Evolutionary conservation across 495 filamentous ascomycete genomes (phyloP), one percentile per base, ranked within the genome.

Genomic region (Talaromyces adpressus): DNA sequence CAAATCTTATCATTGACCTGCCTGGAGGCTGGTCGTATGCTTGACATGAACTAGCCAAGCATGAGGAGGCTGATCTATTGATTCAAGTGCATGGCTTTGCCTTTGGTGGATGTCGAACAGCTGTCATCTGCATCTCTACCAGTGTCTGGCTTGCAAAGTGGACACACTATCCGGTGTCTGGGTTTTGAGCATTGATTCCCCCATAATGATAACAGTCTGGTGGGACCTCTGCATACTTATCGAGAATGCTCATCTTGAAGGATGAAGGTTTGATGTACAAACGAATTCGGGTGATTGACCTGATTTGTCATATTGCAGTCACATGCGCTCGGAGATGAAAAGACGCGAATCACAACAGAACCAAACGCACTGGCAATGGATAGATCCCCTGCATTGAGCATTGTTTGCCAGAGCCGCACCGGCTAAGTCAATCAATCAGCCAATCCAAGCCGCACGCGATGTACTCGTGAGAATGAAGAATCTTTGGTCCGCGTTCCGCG

Each of bases 181-280:
- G 2, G 45, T 6, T 49, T 20, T 20, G 45, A 49, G 45, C 16
- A n/a, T 49, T 45, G 41, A 49, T 3, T 49, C 18, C 45, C 39
- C n/a, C n/a, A 6, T 66, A 66, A 66, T 64, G 67, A 72, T 66
- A 69, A 67, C n/a, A 20, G 18, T 49, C 45, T 7, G 6, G 45
- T 49, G 45, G 45, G 45, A 49, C 45, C 45, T 49, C 8, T 20
- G n/a, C 45, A 49, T 49, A 49, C 18, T 49, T 2, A 49, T 18
- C 45, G 0, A 49, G 11, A 20, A 49, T 4, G 18, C 6, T 20
- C n/a, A 20, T 9, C 45, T 20, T 20, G 36, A 49, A 18, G 16
- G n/a, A 49, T 20, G 8, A 49, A 18, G 18, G n/a, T 18, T 9
- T 49, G n/a, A 3, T 18, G 18, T 20, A 18, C 45, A 49, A 49